Evolutionary conservation across 1,284 basidiomycete genomes (phyloP), one percentile per base, ranked within the genome.

Genomic region (Ceratorhiza oryzae-sativae): DNA sequence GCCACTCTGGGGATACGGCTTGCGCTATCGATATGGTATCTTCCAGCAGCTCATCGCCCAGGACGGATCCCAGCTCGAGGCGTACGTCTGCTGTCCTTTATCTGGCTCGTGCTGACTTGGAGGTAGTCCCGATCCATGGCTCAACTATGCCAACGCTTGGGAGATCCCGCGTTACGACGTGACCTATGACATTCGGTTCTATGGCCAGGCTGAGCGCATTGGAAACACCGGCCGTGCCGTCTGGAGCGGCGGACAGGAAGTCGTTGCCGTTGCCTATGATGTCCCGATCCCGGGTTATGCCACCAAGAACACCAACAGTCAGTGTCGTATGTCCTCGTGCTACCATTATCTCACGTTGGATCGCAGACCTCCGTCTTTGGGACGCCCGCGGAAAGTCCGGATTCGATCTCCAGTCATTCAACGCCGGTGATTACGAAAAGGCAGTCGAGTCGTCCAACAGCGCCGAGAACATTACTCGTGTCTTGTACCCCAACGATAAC

Each of bases 381-480:
- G 92, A 91, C 86, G 81, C 92, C 77, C 93, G 91, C 80, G 93
- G 94, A 34, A 94, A 94, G 83, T 85, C 93, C 77, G 94, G 94
- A 1, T 97, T 97, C 79, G 94, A 97, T 81, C 81, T 97, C 75
- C 91, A 94, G 80, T 92, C 90, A 60, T 95, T 96, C 87, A 96
- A 95, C 46, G 93, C 93, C 72, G 95, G 95, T 71, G 89, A 96
- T 81, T 97, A 97, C 79, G 92, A 94, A 77, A 87, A 84, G 39
- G 92, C 94, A 3, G 90, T 97, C 25, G 90, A 92, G 77, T 85
- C 91, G 1, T 92, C 90, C 46, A 94, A 94, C 80, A 90, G 90
- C 76, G 95, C 95, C 6, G 91, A 90, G 75, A 94, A 92, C 51
- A 96, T 98, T 78, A 97, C 94, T 1, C 88, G 92, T 13, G 94